Evolutionary conservation across 2,329 filamentous ascomycete species (phyloP), one percentile per base, ranked within the genome.

Genomic region (Fusarium sp.): DNA sequence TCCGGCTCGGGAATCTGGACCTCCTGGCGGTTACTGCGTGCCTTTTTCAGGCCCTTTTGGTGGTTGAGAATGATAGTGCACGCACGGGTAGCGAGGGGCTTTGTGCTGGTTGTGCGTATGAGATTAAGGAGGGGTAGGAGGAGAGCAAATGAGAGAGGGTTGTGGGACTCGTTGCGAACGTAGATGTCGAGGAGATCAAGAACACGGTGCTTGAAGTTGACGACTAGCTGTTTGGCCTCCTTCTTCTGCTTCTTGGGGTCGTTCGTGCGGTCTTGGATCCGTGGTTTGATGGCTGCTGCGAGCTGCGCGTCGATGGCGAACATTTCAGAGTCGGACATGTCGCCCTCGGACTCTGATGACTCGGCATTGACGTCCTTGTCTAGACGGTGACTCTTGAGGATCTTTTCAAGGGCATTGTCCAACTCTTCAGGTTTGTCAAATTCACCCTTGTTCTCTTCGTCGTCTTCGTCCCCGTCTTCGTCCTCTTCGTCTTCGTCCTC

Each of bases 321-420:
- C 96, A 98, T 98, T 77, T 97, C 92, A 20, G 95, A 94, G 80
- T 98, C 95, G 65, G 93, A 92, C 94, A 99, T 97, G 79, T 97
- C 93, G 5, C 88, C 89, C 63, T 92, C 91, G 12, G 86, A 86
- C 29, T 89, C 89, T 2, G 84, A 86, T 2, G 83, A 83, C 5
- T 86, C 85, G 3, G 85, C 86, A 3, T 85, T 83, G 18, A 80
- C 81, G 65, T 89, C 87, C 54, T 89, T 86, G 76, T 91, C 87
- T 23, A 89, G 81, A 10, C 83, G 82, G 63, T 91, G 91, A 55
- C 91, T 94, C 39, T 92, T 90, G 4, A 97, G 88, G 4, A 94
- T 92, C 69, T 90, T 86, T 4, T 92, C 92, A 28, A 98, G 87
- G 57, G 93, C 91, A 39, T 90, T 89, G 72, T 97, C 91, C 72